Base-by-base conservation (phyloP, 2,329 filamentous ascomycete species). In the Colletotrichum phormii region DNA sequence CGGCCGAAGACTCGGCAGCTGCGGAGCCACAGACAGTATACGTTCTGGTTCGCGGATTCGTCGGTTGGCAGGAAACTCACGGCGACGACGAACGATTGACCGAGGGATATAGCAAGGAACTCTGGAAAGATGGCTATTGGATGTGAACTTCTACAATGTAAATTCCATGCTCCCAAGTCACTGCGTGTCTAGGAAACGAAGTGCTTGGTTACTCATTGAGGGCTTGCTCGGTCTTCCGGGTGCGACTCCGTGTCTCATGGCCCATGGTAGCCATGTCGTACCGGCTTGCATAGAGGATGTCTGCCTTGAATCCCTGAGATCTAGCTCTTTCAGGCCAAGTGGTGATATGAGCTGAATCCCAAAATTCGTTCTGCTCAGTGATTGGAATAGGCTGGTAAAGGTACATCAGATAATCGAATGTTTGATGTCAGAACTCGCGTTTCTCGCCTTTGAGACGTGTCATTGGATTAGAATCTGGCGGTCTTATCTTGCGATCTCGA, bases 31-130 rank as follows among this genome's bases (percentile, higher is more conserved):
- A 98, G 85, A 90, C 91, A 77, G 92, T 98, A 5, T 93, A 89
- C 81, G 91, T 98, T 7, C 86, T 98, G 3, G 93, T 97, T 63
- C 89, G 91, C 0, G 97, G 97, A 1, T 99, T 98, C 80, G 89
- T 91, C 15, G 90, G 92, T 70, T 99, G 97, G 97, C 95, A 98
- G 87, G 92, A 97, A 84, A 86, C 89, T 76, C 94, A 92, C 83
- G 96, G 95, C 0, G 86, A 89, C 64, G 95, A 98, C 83, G 86
- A 92, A 80, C 85, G 90, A 75, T 84, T 99, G 81, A 98, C 97
- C 0, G 94, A 97, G 82, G 93, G 87, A 1, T 98, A 94, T 82
- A 87, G 89, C 67, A 94, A 94, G 84, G 94, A 98, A 83, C 84
- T 98, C 61, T 98, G 96, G 96, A 87, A 89, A 75, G 87, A 90